Evolutionary conservation across 1,139 yeast genomes (phyloP), one percentile per base, ranked within the genome.

Genomic region (Candida sojae): DNA sequence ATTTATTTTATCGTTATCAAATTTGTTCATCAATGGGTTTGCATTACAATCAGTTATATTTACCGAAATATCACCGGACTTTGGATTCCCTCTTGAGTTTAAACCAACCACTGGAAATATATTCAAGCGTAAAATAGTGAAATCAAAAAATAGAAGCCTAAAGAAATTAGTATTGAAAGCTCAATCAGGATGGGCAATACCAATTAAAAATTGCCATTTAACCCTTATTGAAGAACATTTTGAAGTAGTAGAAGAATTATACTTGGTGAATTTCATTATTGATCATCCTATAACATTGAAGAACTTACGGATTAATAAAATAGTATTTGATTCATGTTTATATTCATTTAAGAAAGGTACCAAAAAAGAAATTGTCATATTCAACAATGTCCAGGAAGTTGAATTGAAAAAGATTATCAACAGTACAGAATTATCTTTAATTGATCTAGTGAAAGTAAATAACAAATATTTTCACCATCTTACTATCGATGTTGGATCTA

Each of bases 1-100:
- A 5, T 74, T 63, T 50, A 56, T 66, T 5, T 47, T 50, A 17
- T 54, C 63, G 5, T 55, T 75, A 13, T 50, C 53, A 2, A 54
- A 54, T 12, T 53, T 75, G 7, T 53, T 73, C 9, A 55, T 55
- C 26, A 71, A 71, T 46, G 66, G 73, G 9, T 71, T 57, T 51
- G 75, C 73, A 10, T 53, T 75, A 29, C 62, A 66, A 46, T 50
- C 49, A 3, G 39, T 73, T 2, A 51, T 51, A 5, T 54, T 82
- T 13, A 64, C 66, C 17, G 78, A 80, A 47, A 72, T 82, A 1
- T 75, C 83, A 4, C 83, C 84, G 1, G 74, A 71, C 26, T 82
- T 82, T 57, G 70, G 66, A 39, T 79, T 82, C 46, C 78, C 79
- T 3, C 57, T 60, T 8, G 63, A 59, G 40, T 48, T 52, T 34